Conservation (phyloP, 148 eudicot species). For the Amaranthus cruentus region DNA sequence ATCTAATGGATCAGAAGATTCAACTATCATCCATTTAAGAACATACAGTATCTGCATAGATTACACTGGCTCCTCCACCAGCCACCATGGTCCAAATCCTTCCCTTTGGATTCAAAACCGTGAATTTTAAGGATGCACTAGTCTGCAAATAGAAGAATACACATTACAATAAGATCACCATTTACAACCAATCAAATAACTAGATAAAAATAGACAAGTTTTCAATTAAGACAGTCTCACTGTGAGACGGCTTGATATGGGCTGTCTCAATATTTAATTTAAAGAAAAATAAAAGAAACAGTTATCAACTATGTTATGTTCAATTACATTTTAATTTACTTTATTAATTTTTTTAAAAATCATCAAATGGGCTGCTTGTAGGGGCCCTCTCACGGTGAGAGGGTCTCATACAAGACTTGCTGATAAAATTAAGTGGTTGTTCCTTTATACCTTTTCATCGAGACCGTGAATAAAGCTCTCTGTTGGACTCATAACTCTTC, state of each 20-base stretch:
- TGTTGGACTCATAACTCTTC: constrained; percentile 94
- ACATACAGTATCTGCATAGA: constrained; percentile 48
- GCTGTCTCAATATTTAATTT: too few relatives aligned
- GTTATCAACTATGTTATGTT: too few relatives aligned
- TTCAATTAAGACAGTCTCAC: too few relatives aligned
- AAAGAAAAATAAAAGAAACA: too few relatives aligned
- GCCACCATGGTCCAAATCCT: constrained; percentile 56
- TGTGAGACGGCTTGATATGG: too few relatives aligned
- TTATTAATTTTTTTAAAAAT: too few relatives aligned
- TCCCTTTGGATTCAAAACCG: constrained; percentile 46
- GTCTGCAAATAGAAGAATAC: constrained; percentile 31
- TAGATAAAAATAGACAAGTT: too few relatives aligned
- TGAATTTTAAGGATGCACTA: constrained; percentile 50
- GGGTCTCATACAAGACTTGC: too few relatives aligned
- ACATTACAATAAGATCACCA: constrained; percentile 7
- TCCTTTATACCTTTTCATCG: constrained; percentile 77
- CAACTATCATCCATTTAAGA: not conserved
- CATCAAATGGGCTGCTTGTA: too few relatives aligned
- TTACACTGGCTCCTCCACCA: constrained; percentile 56
- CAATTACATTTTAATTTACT: too few relatives aligned
- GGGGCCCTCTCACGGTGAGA: too few relatives aligned
- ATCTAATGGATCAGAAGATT: not conserved
- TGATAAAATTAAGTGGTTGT: too few relatives aligned
- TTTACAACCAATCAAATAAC: not conserved
- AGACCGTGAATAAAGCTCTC: constrained; percentile 88